phyloP scores from a whole-genome alignment of 2,329 filamentous ascomycete genomes.

The Paecilomyces fulvus region DNA sequence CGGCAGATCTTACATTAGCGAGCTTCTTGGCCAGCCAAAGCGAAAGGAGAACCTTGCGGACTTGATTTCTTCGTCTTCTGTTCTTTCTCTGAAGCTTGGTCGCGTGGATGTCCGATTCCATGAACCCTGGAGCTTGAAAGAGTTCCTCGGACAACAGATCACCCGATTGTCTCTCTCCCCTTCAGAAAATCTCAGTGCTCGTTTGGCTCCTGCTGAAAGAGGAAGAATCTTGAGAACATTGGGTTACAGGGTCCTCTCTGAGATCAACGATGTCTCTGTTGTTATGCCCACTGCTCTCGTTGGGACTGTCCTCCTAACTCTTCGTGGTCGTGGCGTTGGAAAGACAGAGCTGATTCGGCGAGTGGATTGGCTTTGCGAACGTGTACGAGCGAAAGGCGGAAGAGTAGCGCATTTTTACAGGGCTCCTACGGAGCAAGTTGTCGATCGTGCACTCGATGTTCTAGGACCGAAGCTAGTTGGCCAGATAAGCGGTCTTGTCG shows the following conservation, averaged over 20 bases:
- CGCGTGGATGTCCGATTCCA: conserved; percentile 94
- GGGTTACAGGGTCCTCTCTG: conserved; percentile 82
- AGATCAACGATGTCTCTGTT: conserved; percentile 93
- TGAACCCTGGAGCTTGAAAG: conserved; percentile 83
- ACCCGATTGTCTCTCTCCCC: conserved; percentile 43
- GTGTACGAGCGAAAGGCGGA: conserved; percentile 77
- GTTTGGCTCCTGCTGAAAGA: conserved; percentile 46
- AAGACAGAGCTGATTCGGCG: conserved; percentile 75
- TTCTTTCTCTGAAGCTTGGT: conserved; percentile 80
- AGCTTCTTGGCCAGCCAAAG: conserved; percentile 88
- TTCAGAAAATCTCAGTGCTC: conserved; percentile 25
- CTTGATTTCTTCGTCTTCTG: conserved; percentile 80
- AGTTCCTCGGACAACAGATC: conserved; percentile 72
- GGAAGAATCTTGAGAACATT: conserved; percentile 73
- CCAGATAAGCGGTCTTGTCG: conserved; percentile 66
- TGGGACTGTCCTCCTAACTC: conserved; percentile 82
- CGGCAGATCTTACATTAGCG: conserved; percentile 75
- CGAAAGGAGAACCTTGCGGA: conserved; percentile 88
- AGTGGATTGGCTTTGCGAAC: conserved; percentile 79
- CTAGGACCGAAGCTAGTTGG: conserved; percentile 84
- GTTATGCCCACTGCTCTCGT: conserved; percentile 98
- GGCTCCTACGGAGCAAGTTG: conserved; percentile 67
- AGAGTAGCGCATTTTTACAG: conserved; percentile 89
- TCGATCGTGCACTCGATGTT: conserved; percentile 84
- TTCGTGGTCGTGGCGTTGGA: conserved; percentile 85